phyloP scores from a whole-genome alignment of 129 eudicot species.

The Sambucus nigra region DNA sequence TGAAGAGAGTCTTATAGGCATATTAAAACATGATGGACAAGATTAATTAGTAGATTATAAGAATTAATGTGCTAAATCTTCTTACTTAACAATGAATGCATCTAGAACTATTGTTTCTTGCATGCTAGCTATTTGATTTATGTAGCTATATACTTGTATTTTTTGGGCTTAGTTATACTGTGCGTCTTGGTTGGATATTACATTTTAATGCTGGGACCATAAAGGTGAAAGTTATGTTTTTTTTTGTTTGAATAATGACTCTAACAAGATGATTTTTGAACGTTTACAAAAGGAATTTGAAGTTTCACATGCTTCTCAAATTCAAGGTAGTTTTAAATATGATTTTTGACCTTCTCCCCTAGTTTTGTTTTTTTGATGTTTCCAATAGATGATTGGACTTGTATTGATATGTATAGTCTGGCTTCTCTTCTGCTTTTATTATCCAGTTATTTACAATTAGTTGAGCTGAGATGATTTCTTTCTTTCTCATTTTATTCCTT shows the following conservation, averaged over 20 bases:
- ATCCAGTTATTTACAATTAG: background rate
- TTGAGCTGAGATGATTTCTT: background rate
- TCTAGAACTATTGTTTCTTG: too few relatives aligned
- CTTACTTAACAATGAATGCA: too few relatives aligned
- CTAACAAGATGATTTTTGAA: constrained; percentile 85
- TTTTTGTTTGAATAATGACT: constrained; percentile 41
- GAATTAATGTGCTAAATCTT: too few relatives aligned
- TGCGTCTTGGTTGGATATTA: background rate
- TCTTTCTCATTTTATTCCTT: background rate
- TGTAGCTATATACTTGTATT: too few relatives aligned
- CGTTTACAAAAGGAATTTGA: constrained; percentile 88
- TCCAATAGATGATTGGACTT: background rate
- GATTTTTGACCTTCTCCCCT: too few relatives aligned
- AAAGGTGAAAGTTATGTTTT: background rate
- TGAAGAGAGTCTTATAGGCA: too few relatives aligned
- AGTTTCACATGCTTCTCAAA: constrained; percentile 73
- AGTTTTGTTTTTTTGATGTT: too few relatives aligned
- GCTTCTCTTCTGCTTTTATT: background rate
- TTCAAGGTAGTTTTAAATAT: constrained; percentile 43
- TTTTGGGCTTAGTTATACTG: background rate
- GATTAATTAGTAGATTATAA: too few relatives aligned
- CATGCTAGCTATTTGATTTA: too few relatives aligned
- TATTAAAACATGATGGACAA: too few relatives aligned
- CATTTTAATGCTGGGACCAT: too few relatives aligned
- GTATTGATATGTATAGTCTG: background rate